These are phyloP conservation scores for Fistulifera pelliculosa DNA, from an alignment of 108 stramenopile genomes.

Conservation along the genomic window DNA sequence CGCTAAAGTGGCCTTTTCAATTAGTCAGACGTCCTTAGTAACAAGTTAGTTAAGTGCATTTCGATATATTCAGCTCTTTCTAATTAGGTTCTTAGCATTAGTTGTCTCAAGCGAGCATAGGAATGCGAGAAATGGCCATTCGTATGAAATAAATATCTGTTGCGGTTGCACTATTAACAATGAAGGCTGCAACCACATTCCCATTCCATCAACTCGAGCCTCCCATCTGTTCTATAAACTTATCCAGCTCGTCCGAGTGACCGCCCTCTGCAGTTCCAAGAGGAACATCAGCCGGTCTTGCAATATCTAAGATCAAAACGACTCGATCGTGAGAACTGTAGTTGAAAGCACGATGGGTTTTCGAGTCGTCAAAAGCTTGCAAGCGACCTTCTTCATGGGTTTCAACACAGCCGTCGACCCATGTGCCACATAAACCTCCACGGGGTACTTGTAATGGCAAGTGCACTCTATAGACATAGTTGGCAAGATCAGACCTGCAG, in stretches of 20 bases:
- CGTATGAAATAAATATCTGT: too few species aligned
- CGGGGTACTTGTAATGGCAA: constrained; percentile 80
- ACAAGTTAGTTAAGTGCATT: too few species aligned
- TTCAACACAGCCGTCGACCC: constrained; percentile 93
- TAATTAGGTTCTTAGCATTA: too few species aligned
- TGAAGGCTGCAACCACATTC: too few species aligned
- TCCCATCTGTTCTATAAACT: constrained; percentile 66
- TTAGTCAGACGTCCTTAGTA: too few species aligned
- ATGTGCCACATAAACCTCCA: constrained; percentile 75
- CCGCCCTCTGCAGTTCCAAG: constrained; percentile 82
- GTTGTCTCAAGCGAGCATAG: too few species aligned
- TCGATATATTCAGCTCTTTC: too few species aligned
- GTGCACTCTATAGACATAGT: constrained; percentile 91
- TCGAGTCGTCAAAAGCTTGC: constrained; percentile 91
- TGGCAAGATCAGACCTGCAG: constrained; percentile 50
- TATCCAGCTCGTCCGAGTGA: constrained; percentile 89
- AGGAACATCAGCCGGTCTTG: constrained; percentile 65
- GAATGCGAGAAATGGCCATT: too few species aligned
- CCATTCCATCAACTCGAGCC: not conserved
- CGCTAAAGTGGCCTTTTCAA: too few species aligned
- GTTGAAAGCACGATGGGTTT: constrained; percentile 91
- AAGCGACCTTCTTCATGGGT: constrained; percentile 72
- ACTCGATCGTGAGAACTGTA: constrained; percentile 61
- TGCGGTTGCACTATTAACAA: too few species aligned
- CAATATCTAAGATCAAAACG: constrained; percentile 92